Evolutionary conservation across 371 early-diverging fungal species (phyloP).

Genomic region (Rhizopus arrhizus): DNA sequence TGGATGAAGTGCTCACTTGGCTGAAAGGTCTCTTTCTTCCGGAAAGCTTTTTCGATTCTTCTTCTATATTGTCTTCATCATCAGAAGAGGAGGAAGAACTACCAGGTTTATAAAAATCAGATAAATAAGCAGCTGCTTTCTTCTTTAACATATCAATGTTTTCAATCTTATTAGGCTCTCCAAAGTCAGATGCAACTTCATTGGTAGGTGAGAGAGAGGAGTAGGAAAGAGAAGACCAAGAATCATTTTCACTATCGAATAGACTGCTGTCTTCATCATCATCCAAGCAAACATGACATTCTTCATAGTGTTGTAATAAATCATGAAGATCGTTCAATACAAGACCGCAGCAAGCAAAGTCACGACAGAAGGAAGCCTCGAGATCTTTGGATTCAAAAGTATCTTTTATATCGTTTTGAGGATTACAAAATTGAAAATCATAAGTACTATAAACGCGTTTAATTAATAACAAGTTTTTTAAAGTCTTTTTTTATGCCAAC

Average conservation of each 20-base stretch:
- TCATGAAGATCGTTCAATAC: constrained; percentile 86
- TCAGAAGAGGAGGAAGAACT: constrained; percentile 14
- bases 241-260: constrained; percentile 39
- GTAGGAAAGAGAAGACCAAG: constrained; percentile 41
- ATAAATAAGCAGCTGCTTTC: constrained; percentile 49
- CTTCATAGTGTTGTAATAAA: constrained; percentile 93
- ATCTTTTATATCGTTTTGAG: constrained; percentile 45
- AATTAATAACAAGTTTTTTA: neutral
- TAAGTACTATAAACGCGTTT: constrained; percentile 33
- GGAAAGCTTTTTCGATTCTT: constrained; percentile 26
- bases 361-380: constrained; percentile 88
- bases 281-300: constrained; percentile 87
- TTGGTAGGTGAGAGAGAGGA: constrained; percentile 25
- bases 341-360: constrained; percentile 92
- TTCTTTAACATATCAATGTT: constrained; percentile 35
- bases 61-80: constrained; percentile 15
- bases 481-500: neutral
- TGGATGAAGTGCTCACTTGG: constrained; percentile 28
- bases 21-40: constrained; percentile 45
- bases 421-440: constrained; percentile 47
- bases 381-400: constrained; percentile 67
- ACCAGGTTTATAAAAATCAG: constrained; percentile 44
- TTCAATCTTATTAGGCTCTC: constrained; percentile 16
- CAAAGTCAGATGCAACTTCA: constrained; percentile 19
- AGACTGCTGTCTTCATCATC: constrained; percentile 60